A percentile compares a stretch with the other conserved stretches of the same genome.
Conservation (phyloP, 371 early-diverging fungal genomes). For the Rhizopus sp. region DNA sequence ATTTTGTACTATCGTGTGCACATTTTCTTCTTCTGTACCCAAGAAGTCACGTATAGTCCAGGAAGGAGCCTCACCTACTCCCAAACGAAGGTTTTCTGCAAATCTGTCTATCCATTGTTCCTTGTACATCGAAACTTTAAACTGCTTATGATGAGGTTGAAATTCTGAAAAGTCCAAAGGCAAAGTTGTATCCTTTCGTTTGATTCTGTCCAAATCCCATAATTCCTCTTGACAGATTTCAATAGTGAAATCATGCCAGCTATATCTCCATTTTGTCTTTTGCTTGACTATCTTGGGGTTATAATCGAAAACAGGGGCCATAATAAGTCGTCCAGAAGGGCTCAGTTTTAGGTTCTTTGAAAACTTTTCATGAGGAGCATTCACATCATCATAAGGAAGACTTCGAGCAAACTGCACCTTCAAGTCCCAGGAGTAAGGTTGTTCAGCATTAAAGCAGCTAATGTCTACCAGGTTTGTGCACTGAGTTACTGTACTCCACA, state of each 20-base stretch:
- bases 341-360: slow-evolving; percentile 23
- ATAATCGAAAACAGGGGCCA: slow-evolving; percentile 29
- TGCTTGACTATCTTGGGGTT: slow-evolving; percentile 28
- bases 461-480: slow-evolving; percentile 31
- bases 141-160: slow-evolving; percentile 30
- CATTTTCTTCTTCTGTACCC: slow-evolving; percentile 27
- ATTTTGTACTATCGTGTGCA: slow-evolving; percentile 17
- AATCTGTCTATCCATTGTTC: slow-evolving; percentile 43
- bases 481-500: slow-evolving; percentile 42
- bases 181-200: slow-evolving; percentile 22
- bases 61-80: slow-evolving; percentile 44
- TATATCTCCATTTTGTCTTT: slow-evolving; percentile 46
- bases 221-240: slow-evolving; percentile 46
- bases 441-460: slow-evolving; percentile 31
- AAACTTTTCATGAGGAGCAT: slow-evolving; percentile 48
- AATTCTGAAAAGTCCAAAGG: slow-evolving; percentile 30
- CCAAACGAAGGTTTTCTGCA: slow-evolving; percentile 35
- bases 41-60: slow-evolving; percentile 44
- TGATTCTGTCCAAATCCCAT: slow-evolving; percentile 33
- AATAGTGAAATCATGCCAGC: slow-evolving; percentile 33
- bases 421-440: slow-evolving; percentile 48
- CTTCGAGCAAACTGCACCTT: slow-evolving; percentile 38
- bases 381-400: slow-evolving; percentile 23
- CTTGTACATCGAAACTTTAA: slow-evolving; percentile 36
- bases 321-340: slow-evolving; percentile 21